phyloP scores from a whole-genome alignment of 208 protist genomes.

The Wallacemonas sp. region DNA sequence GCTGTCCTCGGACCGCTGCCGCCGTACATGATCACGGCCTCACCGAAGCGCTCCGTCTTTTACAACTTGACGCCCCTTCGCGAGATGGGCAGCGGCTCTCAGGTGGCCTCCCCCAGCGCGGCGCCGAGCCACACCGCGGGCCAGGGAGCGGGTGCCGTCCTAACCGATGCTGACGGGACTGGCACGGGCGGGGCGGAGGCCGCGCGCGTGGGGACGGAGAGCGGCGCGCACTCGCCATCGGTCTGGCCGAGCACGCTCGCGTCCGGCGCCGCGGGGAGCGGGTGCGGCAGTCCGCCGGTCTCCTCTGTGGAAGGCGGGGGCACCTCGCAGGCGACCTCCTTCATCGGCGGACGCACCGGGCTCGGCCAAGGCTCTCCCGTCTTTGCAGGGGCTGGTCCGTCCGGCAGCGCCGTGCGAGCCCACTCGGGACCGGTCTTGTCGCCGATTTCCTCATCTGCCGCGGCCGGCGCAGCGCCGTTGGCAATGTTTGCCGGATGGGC shows the following conservation, averaged over 20 bases:
- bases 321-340: slow-evolving; percentile 8
- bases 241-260: too few species aligned
- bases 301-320: slow-evolving; percentile 9
- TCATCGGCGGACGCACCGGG: background rate
- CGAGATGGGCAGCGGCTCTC: background rate
- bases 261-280: too few species aligned
- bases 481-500: background rate
- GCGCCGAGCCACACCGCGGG: background rate
- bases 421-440: too few species aligned
- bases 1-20: slow-evolving; percentile 78
- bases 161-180: too few species aligned
- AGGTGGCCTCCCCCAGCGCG: too few species aligned
- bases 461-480: too few species aligned
- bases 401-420: too few species aligned
- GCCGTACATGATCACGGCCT: slow-evolving; percentile 72
- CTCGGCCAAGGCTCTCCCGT: background rate
- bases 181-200: too few species aligned
- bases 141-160: too few species aligned
- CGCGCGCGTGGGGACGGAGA: too few species aligned
- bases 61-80: slow-evolving; percentile 25
- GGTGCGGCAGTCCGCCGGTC: slow-evolving; percentile 5
- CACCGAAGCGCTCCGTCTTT: slow-evolving; percentile 60
- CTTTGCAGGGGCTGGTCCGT: background rate
- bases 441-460: too few species aligned
- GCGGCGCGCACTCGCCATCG: too few species aligned